Conservation (phyloP, 2,329 filamentous ascomycete species). For the Erysiphe pulchra region DNA sequence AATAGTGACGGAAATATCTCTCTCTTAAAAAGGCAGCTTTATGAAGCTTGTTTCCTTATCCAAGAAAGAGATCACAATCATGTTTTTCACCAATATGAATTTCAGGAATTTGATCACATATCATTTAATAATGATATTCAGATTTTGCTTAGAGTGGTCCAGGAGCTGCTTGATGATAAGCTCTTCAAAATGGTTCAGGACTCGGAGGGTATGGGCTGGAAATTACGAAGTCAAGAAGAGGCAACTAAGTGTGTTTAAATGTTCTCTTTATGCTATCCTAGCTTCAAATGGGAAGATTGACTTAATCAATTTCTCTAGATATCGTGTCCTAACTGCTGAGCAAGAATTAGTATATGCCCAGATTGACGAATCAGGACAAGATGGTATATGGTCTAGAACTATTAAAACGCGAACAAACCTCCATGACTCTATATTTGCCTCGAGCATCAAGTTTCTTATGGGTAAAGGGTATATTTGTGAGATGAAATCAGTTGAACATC, state of each 20-base stretch:
- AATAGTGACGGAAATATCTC: too few relatives aligned
- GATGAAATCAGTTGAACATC: slow-evolving; percentile 79
- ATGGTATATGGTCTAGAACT: slow-evolving; percentile 77
- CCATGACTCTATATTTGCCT: slow-evolving; percentile 60
- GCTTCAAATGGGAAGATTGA: background rate
- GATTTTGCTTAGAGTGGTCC: slow-evolving; percentile 28
- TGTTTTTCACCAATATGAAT: slow-evolving; percentile 30
- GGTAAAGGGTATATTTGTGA: slow-evolving; percentile 58
- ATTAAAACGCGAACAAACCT: slow-evolving; percentile 60
- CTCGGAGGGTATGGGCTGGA: slow-evolving; percentile 25
- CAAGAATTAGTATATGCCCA: slow-evolving; percentile 63
- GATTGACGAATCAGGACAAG: slow-evolving; percentile 62
- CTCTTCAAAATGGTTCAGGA: slow-evolving; percentile 26
- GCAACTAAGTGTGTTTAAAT: slow-evolving; percentile 27
- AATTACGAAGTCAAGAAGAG: slow-evolving; percentile 30
- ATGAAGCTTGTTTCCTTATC: slow-evolving; percentile 7
- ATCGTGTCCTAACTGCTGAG: slow-evolving; percentile 43
- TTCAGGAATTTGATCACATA: slow-evolving; percentile 23
- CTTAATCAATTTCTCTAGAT: slow-evolving; percentile 16
- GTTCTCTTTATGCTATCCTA: background rate
- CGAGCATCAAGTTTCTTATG: slow-evolving; percentile 63
- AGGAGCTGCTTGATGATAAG: slow-evolving; percentile 32
- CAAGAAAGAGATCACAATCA: slow-evolving; percentile 6
- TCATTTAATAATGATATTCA: slow-evolving; percentile 29
- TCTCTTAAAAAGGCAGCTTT: slow-evolving; percentile 3